A percentile compares a stretch with the other conserved stretches of the same genome.
Conservation (phyloP, 2,329 filamentous ascomycete genomes). For the Epichloe elymi region DNA sequence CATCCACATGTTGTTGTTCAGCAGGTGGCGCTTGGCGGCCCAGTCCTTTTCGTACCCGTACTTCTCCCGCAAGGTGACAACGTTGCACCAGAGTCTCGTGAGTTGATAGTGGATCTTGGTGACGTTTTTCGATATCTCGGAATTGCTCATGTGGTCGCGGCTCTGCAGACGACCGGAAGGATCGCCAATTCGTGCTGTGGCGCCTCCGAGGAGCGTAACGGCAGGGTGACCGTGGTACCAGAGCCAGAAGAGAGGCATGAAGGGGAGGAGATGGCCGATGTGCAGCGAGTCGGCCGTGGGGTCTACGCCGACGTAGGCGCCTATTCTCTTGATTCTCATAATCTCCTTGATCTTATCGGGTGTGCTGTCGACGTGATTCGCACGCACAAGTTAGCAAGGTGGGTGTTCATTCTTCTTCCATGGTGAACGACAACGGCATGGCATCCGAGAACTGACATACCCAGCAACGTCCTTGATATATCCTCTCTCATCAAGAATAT, state of each 20-base stretch:
- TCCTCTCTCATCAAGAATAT: conserved; percentile 56
- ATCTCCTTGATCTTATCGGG: conserved; percentile 45
- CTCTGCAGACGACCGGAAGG: conserved; percentile 56
- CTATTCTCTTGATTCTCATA: conserved; percentile 52
- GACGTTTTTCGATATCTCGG: conserved; percentile 48
- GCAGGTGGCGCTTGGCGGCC: conserved; percentile 52
- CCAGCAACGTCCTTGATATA: conserved; percentile 63
- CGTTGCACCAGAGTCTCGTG: conserved; percentile 60
- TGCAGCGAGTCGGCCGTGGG: conserved; percentile 71
- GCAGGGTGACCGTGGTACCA: conserved; percentile 62
- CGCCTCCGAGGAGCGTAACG: conserved; percentile 56
- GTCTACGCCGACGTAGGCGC: conserved; percentile 70
- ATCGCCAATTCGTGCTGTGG: conserved; percentile 68
- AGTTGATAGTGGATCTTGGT: conserved; percentile 57
- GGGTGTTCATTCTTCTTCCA: not conserved
- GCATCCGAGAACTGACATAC: conserved; percentile 29
- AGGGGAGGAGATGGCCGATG: conserved; percentile 64
- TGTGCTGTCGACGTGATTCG: conserved; percentile 19
- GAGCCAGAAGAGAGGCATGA: conserved; percentile 79
- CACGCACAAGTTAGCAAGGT: conserved; percentile 1
- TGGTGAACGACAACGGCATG: conserved; percentile 10
- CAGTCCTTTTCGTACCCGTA: conserved; percentile 51
- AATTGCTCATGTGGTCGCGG: conserved; percentile 38
- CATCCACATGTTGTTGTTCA: conserved; percentile 82
- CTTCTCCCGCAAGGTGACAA: conserved; percentile 50